Base-by-base conservation (phyloP, 225 moss, liverwort and hornwort species). In the Ulota crispa region DNA sequence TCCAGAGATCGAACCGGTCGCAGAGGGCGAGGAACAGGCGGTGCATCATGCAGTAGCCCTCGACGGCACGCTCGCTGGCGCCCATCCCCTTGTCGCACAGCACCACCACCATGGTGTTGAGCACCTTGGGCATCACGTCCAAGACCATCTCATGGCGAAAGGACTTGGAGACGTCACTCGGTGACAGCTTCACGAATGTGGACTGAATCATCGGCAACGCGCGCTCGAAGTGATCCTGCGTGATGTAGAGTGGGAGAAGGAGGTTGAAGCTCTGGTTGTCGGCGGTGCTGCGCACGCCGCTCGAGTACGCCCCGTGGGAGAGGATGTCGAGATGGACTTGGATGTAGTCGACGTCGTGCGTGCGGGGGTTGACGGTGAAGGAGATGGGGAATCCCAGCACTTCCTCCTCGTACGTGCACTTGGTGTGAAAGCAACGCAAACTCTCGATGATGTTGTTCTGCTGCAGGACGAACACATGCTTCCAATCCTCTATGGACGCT, bases 11-110 rank as follows among this genome's bases (percentile, higher is more conserved):
- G 61, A 80, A 70, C 2, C 24, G 70, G 47, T 80, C 23, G 79
- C 79, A 70, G 4, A 79, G 34, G 4, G 70, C 79, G 34, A 80
- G 79, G 45, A 80, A 80, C 32, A 80, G 47, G 31, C 70, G 60
- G 79, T 70, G 79, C 70, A 70, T 80, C 79, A 80, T 80, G 61
- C 70, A 80, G 61, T 80, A 80, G 79, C 70, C 79, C 47, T 47
- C 70, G 19, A 80, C 47, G 69, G 69, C 79, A 57, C 59, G 79
- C 79, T 79, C 69, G 69, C 69, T 70, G 45, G 70, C 70, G 45
- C 47, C 32, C 61, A 80, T 34, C 61, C 70, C 79, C 70, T 80
- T 61, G 79, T 80, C 79, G 45, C 70, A 70, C 34, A 79, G 79
- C 32, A 79, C 43, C 11, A 79, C 47, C 60, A 70, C 70, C 61